Evolutionary conservation across 805 yeast genomes (phyloP).

Genomic region (Ogataea haglerorum): DNA sequence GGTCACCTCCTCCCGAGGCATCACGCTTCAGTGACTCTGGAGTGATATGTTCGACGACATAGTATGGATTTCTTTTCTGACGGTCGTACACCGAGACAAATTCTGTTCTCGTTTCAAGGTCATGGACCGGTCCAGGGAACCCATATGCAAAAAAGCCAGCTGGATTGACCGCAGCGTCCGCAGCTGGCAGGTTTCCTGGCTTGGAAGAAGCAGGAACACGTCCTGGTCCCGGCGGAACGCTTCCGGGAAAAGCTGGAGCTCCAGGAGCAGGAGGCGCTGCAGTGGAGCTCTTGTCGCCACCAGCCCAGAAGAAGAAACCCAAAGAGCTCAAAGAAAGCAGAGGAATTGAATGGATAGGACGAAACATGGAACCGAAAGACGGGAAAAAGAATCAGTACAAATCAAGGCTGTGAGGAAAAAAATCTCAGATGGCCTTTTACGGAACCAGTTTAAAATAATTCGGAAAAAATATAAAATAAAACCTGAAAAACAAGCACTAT

Average conservation of each 20-base stretch:
- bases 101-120: slow-evolving; percentile 67
- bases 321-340: slow-evolving; percentile 24
- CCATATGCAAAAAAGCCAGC: slow-evolving; percentile 85
- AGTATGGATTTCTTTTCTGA: slow-evolving; percentile 78
- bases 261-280: slow-evolving; percentile 18
- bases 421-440: background rate
- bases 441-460: background rate
- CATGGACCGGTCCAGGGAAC: slow-evolving; percentile 93
- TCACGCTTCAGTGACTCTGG: slow-evolving; percentile 54
- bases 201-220: slow-evolving; percentile 7
- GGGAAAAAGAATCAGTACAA: background rate
- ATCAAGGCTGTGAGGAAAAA: slow-evolving; percentile 9
- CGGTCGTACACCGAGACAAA: slow-evolving; percentile 86
- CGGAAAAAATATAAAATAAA: background rate
- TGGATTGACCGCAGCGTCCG: slow-evolving; percentile 53
- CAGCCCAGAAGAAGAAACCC: slow-evolving; percentile 31
- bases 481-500: background rate
- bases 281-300: slow-evolving; percentile 16
- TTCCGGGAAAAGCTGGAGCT: slow-evolving; percentile 17
- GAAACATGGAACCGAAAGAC: slow-evolving; percentile 7
- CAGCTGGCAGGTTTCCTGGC: slow-evolving; percentile 12
- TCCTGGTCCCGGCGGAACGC: slow-evolving; percentile 7
- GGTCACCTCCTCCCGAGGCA: slow-evolving; percentile 54
- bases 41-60: slow-evolving; percentile 84
- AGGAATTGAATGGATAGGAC: slow-evolving; percentile 18